A percentile compares a stretch with the other conserved stretches of the same genome.
Evolutionary conservation across 1,139 yeast genomes (phyloP).

Genomic region (Geotrichum citri-aurantii): DNA sequence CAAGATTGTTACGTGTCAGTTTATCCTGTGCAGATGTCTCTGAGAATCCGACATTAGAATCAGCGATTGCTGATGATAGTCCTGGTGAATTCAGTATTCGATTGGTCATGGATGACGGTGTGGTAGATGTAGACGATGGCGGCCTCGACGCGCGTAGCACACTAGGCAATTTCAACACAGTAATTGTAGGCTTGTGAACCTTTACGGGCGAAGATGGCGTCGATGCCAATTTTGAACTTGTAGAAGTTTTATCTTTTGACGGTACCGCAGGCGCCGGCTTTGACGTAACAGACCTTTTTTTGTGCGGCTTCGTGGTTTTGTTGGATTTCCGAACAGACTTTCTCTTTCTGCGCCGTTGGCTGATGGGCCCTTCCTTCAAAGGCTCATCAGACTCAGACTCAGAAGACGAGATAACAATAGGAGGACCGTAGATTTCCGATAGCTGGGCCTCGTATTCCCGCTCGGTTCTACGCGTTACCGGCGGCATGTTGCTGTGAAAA

Average conservation of each 20-base stretch:
- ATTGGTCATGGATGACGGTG: neutral
- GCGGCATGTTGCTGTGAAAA: neutral
- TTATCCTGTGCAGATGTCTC: neutral
- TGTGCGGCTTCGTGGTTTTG: neutral
- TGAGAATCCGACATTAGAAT: neutral
- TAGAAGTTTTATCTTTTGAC: neutral
- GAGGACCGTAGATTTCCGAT: neutral
- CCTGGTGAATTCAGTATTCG: neutral
- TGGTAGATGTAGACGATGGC: neutral
- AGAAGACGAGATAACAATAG: conserved; percentile 8
- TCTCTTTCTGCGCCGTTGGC: neutral
- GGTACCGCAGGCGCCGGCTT: neutral
- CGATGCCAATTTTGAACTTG: neutral
- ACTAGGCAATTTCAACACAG: neutral
- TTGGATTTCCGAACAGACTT: neutral
- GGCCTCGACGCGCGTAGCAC: neutral
- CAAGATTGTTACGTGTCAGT: too few relatives aligned
- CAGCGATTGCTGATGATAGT: neutral
- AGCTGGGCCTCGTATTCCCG: neutral
- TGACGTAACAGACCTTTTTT: neutral
- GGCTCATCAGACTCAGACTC: conserved; percentile 3
- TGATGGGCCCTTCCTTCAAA: neutral
- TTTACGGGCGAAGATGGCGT: neutral
- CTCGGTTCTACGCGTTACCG: conserved; percentile 2
- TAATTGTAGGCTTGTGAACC: neutral